Evolutionary conservation across 305 asterid species (phyloP), one percentile per base, ranked within the genome.

Genomic region (Solanum aculeatissimum): DNA sequence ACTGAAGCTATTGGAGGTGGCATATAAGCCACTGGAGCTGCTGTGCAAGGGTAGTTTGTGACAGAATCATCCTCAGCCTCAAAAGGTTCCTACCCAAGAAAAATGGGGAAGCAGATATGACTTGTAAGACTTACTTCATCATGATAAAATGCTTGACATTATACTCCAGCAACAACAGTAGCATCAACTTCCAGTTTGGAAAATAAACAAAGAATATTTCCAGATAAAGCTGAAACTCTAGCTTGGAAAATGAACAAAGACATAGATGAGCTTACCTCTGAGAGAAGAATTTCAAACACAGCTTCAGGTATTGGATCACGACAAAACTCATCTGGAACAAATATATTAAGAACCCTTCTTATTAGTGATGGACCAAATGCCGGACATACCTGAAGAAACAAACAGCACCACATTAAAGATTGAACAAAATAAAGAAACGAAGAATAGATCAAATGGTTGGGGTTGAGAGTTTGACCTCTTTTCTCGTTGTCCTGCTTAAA

Each of bases 241-340:
- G 43, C 80, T 45, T 75, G 45, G 23, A 32, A 47, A 25, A 54
- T 21, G 75, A 60, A 82, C 27, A 58, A n/a, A 83, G 62, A 70
- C 47, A 83, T 25, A 74, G 27, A 85, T 66, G 85, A 60, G 38
- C 90, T 14, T 75, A 93, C 98, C 93, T 92, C 94, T 18, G 94
- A 91, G 83, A 90, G 88, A 81, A 95, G 89, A 79, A 93, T 93
- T 83, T 92, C 91, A 80, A 95, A 87, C 11, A 92, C 93, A 84
- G 85, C 90, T 84, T 86, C 87, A 68, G 97, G 98, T 81, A 95
- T 86, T 29, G 93, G 92, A 54, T 93, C 96, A 12, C 96, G 94
- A 90, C 97, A 93, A 84, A 92, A 93, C 89, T 94, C 98, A 80
- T 95, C 98, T 1, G 98, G 96, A 85, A 88, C 84, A 86, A 93